Evolutionary conservation across 2,329 filamentous ascomycete genomes (phyloP).

Genomic region (Beauveria medogensis): DNA sequence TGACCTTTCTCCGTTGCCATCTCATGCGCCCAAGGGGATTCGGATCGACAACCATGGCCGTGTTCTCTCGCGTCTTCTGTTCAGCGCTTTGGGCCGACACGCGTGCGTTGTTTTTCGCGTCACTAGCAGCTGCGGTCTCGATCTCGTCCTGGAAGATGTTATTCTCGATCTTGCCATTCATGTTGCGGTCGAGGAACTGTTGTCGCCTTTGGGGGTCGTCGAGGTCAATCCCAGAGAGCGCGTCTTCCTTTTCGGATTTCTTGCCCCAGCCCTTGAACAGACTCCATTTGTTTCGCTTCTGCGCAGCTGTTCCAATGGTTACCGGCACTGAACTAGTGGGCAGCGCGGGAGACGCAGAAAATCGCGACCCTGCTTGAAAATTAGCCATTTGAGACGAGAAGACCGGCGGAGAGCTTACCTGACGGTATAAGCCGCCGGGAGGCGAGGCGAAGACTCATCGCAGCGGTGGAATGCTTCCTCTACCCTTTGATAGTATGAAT

Average conservation of each 20-base stretch:
- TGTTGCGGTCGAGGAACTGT: slow-evolving; percentile 31
- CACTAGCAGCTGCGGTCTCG: slow-evolving; percentile 28
- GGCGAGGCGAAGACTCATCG: slow-evolving; percentile 60
- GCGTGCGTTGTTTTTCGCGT: slow-evolving; percentile 25
- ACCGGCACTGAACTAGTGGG: background rate
- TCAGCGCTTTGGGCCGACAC: background rate
- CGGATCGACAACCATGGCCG: slow-evolving; percentile 64
- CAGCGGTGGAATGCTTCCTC: slow-evolving; percentile 16
- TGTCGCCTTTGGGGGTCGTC: slow-evolving; percentile 35
- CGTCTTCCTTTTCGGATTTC: slow-evolving; percentile 21
- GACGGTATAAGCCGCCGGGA: slow-evolving; percentile 51
- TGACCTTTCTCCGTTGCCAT: slow-evolving; percentile 80
- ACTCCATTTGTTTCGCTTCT: slow-evolving; percentile 35
- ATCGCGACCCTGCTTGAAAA: background rate
- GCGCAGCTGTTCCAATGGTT: slow-evolving; percentile 10
- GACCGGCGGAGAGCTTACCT: slow-evolving; percentile 37
- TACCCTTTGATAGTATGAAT: slow-evolving; percentile 18
- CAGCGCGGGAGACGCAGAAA: background rate
- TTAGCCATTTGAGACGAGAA: background rate
- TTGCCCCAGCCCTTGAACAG: slow-evolving; percentile 31
- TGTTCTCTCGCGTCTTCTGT: slow-evolving; percentile 36
- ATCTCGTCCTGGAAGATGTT: slow-evolving; percentile 57
- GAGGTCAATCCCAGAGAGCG: slow-evolving; percentile 25
- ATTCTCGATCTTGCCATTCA: slow-evolving; percentile 38
- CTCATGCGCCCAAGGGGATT: slow-evolving; percentile 60